phyloP scores from a whole-genome alignment of 805 yeast species.

The Candida nonsorbophila region DNA sequence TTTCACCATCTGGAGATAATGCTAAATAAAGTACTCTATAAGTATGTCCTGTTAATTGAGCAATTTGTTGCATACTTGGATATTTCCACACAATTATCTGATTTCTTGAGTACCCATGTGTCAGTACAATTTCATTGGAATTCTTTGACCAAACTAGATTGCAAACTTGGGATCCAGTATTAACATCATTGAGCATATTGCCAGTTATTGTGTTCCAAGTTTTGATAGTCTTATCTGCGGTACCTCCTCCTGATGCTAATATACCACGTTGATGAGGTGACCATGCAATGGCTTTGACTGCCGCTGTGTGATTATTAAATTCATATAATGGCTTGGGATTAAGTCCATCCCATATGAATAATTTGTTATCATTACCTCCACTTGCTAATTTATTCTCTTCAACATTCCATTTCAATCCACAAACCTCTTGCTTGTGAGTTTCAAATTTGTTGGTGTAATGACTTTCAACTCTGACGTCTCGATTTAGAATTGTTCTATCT shows the following conservation, averaged over 20 bases:
- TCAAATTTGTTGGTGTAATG: slow-evolving; percentile 71
- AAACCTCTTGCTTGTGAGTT: slow-evolving; percentile 87
- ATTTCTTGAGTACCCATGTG: slow-evolving; percentile 90
- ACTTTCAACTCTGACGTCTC: slow-evolving; percentile 86
- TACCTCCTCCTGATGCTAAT: slow-evolving; percentile 94
- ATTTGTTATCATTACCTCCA: slow-evolving; percentile 90
- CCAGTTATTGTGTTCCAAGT: slow-evolving; percentile 91
- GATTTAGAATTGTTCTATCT: slow-evolving; percentile 76
- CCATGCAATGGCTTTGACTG: slow-evolving; percentile 96
- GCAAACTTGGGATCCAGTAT: slow-evolving; percentile 95
- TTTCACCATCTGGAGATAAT: slow-evolving; percentile 92
- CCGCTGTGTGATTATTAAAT: slow-evolving; percentile 84
- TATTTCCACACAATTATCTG: slow-evolving; percentile 93
- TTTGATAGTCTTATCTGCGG: slow-evolving; percentile 85
- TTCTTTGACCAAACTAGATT: slow-evolving; percentile 90
- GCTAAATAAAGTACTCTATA: slow-evolving; percentile 86
- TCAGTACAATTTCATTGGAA: slow-evolving; percentile 86
- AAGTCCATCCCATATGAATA: slow-evolving; percentile 84
- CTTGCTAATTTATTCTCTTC: slow-evolving; percentile 90
- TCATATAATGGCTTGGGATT: slow-evolving; percentile 62
- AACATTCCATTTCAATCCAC: slow-evolving; percentile 91
- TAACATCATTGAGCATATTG: slow-evolving; percentile 65
- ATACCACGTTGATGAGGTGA: slow-evolving; percentile 95
- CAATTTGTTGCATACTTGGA: slow-evolving; percentile 87
- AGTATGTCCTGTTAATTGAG: slow-evolving; percentile 91